Evolutionary conservation across 345 rosid species (phyloP), one percentile per base, ranked within the genome.

Genomic region (Laguncularia racemosa): DNA sequence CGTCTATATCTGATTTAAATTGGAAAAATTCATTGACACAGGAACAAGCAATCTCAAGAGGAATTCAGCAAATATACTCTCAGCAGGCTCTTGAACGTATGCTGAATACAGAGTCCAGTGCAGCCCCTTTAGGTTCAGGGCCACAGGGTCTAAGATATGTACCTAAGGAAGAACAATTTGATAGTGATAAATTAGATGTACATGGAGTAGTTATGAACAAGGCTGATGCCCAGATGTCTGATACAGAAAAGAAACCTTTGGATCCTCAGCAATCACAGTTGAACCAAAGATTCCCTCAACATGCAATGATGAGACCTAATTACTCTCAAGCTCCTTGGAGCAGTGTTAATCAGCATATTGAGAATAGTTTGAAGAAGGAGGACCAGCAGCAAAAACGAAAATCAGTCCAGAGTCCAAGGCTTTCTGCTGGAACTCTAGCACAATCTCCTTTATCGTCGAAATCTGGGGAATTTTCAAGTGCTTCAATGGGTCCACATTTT

Each of bases 381-480:
- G 96, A 93, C 26, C 97, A 76, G 33, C 72, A 77, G 67, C 81
- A 73, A 56, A 82, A 81, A 74, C 82, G 97, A 76, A 78, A 89
- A 74, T 51, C 85, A 6, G 85, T 68, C 47, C 99, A 87, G 67
- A 93, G 99, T 74, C 97, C 99, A 18, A 79, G 88, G 45, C 57
- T 89, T 68, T 85, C 97, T 21, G 61, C 80, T 50, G 97, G 98
- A 61, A 78, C 82, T 52, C 71, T 84, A 68, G 81, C 88, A 62
- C 99, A 89, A 50, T 89, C 99, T 57, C 97, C 99, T 49, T 72
- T 84, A 59, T 89, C 99, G 50, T 85, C 97, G 58, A 93, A 84
- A 80, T 89, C 99, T 58, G 99, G 97, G 48, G 97, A 93, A 65
- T 85, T 89, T 70, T 93, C 99, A 50, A 84, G 82, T 70, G 88